Evolutionary conservation across 306 rosid genomes (phyloP).

Genomic region (Lagenaria siceraria): DNA sequence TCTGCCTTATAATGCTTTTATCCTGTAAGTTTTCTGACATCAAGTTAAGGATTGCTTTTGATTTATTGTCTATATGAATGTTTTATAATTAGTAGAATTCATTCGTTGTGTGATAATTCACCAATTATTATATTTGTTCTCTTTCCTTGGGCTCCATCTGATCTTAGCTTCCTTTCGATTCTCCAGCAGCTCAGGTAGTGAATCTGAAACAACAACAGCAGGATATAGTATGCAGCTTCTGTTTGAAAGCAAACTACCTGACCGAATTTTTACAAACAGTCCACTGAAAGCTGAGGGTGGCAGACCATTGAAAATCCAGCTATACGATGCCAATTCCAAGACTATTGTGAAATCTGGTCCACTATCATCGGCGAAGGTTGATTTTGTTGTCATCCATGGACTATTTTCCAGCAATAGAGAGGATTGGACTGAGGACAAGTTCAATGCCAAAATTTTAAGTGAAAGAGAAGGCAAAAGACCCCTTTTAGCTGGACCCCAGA

Average conservation of each 20-base stretch:
- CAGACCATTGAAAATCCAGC: not conserved
- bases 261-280: conserved; percentile 1
- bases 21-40: not conserved
- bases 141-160: not conserved
- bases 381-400: conserved; percentile 7
- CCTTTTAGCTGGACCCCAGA: conserved; percentile 5
- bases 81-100: not conserved
- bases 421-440: conserved; percentile 7
- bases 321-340: conserved; percentile 4
- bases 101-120: not conserved
- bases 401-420: not conserved
- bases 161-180: not conserved
- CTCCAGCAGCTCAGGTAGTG: not conserved
- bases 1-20: not conserved
- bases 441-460: conserved; percentile 2
- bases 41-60: not conserved
- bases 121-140: not conserved
- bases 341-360: not conserved
- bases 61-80: not conserved
- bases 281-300: not conserved
- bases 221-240: not conserved
- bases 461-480: conserved; percentile 12
- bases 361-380: conserved; percentile 7
- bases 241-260: conserved; percentile 2
- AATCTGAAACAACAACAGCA: conserved; percentile 3